Evolutionary conservation across 208 protist species (phyloP).

Genomic region (Endotrypanum monterogeii): DNA sequence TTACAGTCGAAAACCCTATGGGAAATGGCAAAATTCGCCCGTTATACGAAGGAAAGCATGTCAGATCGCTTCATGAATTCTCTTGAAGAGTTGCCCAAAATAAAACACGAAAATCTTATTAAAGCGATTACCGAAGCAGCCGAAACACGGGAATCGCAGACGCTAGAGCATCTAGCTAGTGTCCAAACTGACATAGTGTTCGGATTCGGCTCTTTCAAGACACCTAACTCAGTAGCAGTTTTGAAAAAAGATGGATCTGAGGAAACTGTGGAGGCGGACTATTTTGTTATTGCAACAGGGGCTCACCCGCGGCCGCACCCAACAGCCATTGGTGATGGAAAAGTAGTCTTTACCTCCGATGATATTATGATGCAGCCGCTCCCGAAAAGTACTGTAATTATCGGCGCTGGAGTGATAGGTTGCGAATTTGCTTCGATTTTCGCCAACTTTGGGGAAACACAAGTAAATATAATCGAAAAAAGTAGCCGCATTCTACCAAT

Average conservation of each 20-base stretch:
- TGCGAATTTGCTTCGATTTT: conserved; percentile 93
- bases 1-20: conserved; percentile 91
- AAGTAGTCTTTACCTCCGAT: conserved; percentile 88
- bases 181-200: conserved; percentile 54
- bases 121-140: conserved; percentile 59
- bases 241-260: conserved; percentile 34
- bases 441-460: conserved; percentile 86
- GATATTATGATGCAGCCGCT: conserved; percentile 88
- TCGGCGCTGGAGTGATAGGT: conserved; percentile 91
- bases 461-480: conserved; percentile 91
- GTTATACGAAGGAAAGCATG: conserved; percentile 48
- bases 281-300: conserved; percentile 90
- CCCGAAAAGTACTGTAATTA: conserved; percentile 89
- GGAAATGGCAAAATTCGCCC: conserved; percentile 90
- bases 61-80: conserved; percentile 62
- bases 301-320: conserved; percentile 78
- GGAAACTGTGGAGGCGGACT: conserved; percentile 71
- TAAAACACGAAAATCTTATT: conserved; percentile 64
- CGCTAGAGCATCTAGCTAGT: conserved; percentile 57
- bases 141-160: conserved; percentile 69
- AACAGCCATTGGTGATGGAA: conserved; percentile 70
- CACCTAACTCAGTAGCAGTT: conserved; percentile 49
- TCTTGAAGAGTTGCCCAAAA: conserved; percentile 44
- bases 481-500: conserved; percentile 82
- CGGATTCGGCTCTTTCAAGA: conserved; percentile 59